Conservation (phyloP, 257 asterid genomes). For the Solanum etuberosum region DNA sequence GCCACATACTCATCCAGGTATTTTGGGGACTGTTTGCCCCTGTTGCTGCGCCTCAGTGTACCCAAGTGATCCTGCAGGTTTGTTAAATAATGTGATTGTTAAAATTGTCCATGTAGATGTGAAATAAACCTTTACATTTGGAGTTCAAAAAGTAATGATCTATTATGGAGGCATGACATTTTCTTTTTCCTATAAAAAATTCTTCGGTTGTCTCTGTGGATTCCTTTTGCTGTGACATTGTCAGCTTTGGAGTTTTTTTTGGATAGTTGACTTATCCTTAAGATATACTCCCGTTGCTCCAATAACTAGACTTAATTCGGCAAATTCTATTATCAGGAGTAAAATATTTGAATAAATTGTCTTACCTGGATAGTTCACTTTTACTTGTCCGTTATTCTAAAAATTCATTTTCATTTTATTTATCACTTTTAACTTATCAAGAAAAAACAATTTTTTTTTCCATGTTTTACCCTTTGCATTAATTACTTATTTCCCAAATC, state of each 20-base stretch:
- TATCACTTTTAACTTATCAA: too few species aligned
- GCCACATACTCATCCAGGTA: not conserved
- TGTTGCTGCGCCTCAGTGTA: not conserved
- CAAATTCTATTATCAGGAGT: not conserved
- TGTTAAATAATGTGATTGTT: not conserved
- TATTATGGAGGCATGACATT: not conserved
- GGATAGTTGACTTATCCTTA: not conserved
- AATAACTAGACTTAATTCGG: not conserved
- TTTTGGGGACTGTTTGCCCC: not conserved
- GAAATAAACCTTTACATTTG: not conserved
- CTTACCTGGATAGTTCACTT: not conserved
- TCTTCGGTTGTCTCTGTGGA: not conserved
- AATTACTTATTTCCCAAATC: too few species aligned
- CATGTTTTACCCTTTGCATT: too few species aligned
- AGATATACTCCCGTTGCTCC: not conserved
- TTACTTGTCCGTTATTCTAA: too few species aligned
- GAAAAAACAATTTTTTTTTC: too few species aligned
- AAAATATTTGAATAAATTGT: not conserved
- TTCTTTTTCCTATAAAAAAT: not conserved
- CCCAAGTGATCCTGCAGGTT: not conserved
- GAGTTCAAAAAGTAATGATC: not conserved
- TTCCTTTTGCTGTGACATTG: not conserved
- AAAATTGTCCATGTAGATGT: not conserved
- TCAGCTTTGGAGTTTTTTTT: not conserved
- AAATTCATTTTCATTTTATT: too few species aligned